Evolutionary conservation across 2,329 filamentous ascomycete species (phyloP), one percentile per base, ranked within the genome.

Genomic region (Cladobotryum mycophilum): DNA sequence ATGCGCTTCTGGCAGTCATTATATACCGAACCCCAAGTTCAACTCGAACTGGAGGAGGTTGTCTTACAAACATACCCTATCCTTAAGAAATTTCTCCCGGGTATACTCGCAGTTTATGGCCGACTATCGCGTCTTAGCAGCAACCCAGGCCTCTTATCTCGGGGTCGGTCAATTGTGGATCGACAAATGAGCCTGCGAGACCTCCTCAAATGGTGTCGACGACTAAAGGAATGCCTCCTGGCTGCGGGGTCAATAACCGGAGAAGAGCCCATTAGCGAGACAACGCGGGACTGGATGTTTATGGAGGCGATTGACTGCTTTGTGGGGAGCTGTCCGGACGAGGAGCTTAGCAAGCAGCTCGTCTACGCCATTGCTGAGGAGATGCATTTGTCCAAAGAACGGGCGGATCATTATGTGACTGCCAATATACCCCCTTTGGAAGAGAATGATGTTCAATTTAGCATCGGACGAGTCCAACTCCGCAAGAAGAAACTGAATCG

Each of bases 301-400:
- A 81, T 96, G 71, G 93, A 99, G 64, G 88, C 90, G 1, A 78
- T 93, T 47, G 93, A 99, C 67, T 95, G 91, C 63, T 97, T 99
- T 66, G 84, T 89, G 40, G 88, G 88, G 48, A 89, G 86, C 63
- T 74, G 93, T 42, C 85, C 86, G 9, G 85, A 85, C 51, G 76
- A 77, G 30, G 74, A 79, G 12, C 71, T 83, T 30, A 81, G 83
- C 45, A 70, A 73, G 43, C 69, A 74, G 4, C 71, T 95, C 33
- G 80, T 86, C 41, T 74, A 77, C 44, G 80, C 79, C 41, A 89
- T 97, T 54, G 91, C 91, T 1, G 84, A 95, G 68, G 86, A 90
- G 60, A 85, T 99, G 70, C 88, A 91, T 51, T 82, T 97, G 52
- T 86, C 93, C 34, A 84, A 86, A 48, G 88, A 95, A 64, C 79